A percentile compares a stretch with the other conserved stretches of the same genome.
Conservation (phyloP, 164 flowering plant species). For the Magnolia changhungtana region DNA sequence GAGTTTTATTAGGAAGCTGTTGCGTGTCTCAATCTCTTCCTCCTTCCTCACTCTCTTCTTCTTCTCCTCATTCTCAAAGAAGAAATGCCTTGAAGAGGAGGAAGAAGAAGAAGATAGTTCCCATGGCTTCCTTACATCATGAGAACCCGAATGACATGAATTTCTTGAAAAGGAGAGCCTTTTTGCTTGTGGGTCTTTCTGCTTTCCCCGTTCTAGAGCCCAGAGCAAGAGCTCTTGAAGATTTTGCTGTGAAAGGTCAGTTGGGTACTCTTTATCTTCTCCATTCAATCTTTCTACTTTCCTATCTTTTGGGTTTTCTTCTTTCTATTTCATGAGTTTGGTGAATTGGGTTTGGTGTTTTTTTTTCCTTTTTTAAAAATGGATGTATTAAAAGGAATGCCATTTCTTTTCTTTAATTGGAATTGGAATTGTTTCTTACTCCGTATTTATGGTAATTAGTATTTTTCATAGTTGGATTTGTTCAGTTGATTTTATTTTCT, state of each 20-base stretch:
- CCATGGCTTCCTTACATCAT: constrained; percentile 30
- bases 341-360: constrained; percentile 14
- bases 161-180: constrained; percentile 38
- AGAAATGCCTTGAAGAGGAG: constrained; percentile 19
- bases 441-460: too few species aligned
- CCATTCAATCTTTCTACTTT: not conserved
- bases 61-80: constrained; percentile 13
- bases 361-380: not conserved
- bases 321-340: not conserved
- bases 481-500: not conserved
- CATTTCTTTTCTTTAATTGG: too few species aligned
- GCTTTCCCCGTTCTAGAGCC: constrained; percentile 50
- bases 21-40: constrained; percentile 28
- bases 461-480: not conserved
- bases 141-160: constrained; percentile 22
- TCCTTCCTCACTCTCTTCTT: constrained; percentile 15
- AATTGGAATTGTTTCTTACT: not conserved
- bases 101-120: constrained; percentile 15
- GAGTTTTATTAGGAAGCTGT: constrained; percentile 15
- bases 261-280: constrained; percentile 3
- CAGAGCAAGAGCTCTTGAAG: constrained; percentile 49
- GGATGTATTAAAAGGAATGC: too few species aligned
- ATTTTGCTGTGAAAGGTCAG: constrained; percentile 27
- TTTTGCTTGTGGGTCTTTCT: constrained; percentile 62
- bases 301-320: not conserved